Percentiles rank a stretch among this genome's conserved stretches.
These are phyloP conservation scores for Daedaleopsis nitida DNA, from an alignment of 768 basidiomycete genomes.

Conservation along the genomic window DNA sequence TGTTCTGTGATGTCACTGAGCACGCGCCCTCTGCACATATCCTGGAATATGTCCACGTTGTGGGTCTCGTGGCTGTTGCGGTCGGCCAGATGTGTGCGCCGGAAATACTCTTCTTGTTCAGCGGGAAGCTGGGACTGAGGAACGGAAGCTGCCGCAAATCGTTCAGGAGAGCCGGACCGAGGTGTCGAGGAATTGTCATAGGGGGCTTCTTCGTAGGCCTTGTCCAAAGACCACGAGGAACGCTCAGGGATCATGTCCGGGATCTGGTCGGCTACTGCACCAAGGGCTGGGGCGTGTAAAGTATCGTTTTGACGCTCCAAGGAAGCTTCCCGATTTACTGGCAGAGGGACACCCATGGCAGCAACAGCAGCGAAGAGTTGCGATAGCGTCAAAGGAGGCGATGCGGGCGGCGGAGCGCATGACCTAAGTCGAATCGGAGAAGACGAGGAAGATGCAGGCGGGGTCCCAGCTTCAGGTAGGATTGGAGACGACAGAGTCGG, in stretches of 20 bases:
- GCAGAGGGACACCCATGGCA: neutral
- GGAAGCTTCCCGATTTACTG: neutral
- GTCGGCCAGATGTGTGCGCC: too few relatives aligned
- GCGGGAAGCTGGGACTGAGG: too few relatives aligned
- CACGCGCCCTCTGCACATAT: neutral
- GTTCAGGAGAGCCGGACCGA: neutral
- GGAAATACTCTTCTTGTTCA: too few relatives aligned
- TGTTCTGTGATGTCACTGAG: neutral
- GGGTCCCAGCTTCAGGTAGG: neutral
- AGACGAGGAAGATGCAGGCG: neutral
- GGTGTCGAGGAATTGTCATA: neutral
- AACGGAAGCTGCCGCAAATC: too few relatives aligned
- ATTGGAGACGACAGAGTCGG: neutral
- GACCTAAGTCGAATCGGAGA: neutral
- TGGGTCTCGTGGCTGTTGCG: too few relatives aligned
- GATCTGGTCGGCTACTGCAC: neutral
- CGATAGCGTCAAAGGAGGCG: neutral
- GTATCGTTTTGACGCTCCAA: too few relatives aligned
- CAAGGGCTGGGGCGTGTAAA: too few relatives aligned
- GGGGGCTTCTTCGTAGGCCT: neutral
- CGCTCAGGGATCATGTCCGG: neutral
- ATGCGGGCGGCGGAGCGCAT: neutral
- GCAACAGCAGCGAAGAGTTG: neutral
- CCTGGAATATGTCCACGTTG: neutral
- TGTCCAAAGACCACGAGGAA: neutral